Conservation (phyloP, 345 rosid species). For the Populus pruinosa region DNA sequence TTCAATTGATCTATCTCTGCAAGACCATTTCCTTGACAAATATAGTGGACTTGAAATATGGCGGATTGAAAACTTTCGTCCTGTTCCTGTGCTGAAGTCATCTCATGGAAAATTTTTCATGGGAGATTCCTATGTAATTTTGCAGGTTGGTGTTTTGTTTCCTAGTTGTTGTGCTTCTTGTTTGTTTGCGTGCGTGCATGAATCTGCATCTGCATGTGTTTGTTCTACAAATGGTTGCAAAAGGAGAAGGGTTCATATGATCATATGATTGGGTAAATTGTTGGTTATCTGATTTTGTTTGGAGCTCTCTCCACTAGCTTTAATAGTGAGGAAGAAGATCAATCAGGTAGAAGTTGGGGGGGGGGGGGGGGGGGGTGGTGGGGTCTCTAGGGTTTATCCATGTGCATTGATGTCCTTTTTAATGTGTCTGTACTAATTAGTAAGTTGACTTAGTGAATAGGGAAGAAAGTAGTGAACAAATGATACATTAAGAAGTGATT, state of each 20-base stretch:
- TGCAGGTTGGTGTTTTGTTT: conserved; percentile 55
- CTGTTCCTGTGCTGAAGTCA: conserved; percentile 61
- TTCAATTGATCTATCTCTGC: neutral
- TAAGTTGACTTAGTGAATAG: neutral
- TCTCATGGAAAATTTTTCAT: conserved; percentile 85
- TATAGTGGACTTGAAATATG: conserved; percentile 88
- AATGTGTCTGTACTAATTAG: neutral
- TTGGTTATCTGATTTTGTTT: neutral
- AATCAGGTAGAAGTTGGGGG: neutral
- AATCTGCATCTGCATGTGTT: neutral
- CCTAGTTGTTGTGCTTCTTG: neutral
- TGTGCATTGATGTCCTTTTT: neutral
- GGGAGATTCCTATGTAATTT: conserved; percentile 88
- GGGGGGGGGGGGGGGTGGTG: neutral
- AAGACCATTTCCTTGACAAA: neutral
- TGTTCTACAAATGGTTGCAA: neutral
- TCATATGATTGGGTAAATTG: neutral
- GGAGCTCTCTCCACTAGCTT: neutral
- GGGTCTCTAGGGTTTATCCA: neutral
- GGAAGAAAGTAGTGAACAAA: neutral
- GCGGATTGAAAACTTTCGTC: conserved; percentile 89
- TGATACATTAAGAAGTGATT: neutral
- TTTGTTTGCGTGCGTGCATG: neutral
- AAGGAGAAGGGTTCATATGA: neutral
- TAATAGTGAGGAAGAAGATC: no score